phyloP scores from a whole-genome alignment of 2,329 filamentous ascomycete genomes.

The Aspergillus aculeatinus region DNA sequence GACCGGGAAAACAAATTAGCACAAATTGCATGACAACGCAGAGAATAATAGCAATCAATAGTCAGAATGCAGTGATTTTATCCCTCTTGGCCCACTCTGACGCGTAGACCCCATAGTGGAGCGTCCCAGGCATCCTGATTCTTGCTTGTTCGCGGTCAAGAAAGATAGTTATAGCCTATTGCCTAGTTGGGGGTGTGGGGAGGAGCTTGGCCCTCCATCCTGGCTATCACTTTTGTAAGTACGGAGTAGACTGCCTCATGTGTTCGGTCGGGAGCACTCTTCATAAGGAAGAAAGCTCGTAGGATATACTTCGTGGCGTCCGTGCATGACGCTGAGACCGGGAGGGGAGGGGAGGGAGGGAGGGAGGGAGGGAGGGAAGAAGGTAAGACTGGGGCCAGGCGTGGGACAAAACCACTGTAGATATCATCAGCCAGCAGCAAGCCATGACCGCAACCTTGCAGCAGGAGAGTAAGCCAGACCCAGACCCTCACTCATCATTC shows the following conservation, averaged over 20 bases:
- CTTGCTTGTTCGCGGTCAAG: constrained; percentile 2
- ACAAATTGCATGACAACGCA: constrained; percentile 8
- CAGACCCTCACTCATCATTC: too few species aligned
- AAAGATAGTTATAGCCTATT: not conserved
- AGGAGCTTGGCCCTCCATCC: not conserved
- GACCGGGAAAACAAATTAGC: constrained; percentile 1
- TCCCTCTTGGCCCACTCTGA: constrained; percentile 6
- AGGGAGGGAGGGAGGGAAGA: not conserved
- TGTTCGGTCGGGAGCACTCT: not conserved
- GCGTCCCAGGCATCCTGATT: constrained; percentile 3
- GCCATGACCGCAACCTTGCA: constrained; percentile 2
- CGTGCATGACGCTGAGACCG: not conserved
- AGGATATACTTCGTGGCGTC: not conserved
- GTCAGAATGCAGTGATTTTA: not conserved
- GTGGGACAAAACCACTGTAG: not conserved
- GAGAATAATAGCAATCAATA: not conserved
- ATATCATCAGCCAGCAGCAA: constrained; percentile 7
- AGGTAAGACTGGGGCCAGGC: not conserved
- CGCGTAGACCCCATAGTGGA: constrained; percentile 5
- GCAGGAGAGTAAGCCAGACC: not conserved
- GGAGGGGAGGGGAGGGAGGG: not conserved
- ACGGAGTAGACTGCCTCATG: not conserved
- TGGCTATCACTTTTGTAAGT: not conserved
- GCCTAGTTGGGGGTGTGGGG: not conserved
- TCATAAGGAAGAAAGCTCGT: not conserved